Percentiles rank a stretch among this genome's conserved stretches.
phyloP scores from a whole-genome alignment of 2,329 filamentous ascomycete species.

The Aspergillus pseudotamarii region DNA sequence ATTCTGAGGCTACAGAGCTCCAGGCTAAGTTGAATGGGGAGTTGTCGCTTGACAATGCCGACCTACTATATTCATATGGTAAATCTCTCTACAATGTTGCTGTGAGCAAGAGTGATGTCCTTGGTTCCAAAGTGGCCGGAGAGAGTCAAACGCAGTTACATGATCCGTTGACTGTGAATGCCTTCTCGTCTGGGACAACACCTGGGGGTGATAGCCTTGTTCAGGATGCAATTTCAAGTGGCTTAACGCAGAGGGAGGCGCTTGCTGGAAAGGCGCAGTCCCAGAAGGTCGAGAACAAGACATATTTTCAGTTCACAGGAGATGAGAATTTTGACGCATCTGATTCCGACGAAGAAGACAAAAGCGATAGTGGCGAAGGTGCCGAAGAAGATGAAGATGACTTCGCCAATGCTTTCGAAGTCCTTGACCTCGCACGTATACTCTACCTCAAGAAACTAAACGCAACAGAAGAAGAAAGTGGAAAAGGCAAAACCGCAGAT shows the following conservation, averaged over 20 bases:
- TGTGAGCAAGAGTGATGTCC: slow-evolving; percentile 89
- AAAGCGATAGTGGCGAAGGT: slow-evolving; percentile 47
- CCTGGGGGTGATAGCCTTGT: slow-evolving; percentile 25
- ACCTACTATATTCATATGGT: slow-evolving; percentile 92
- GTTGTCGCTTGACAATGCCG: slow-evolving; percentile 85
- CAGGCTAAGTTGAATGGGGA: slow-evolving; percentile 93
- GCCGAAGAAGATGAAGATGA: slow-evolving; percentile 66
- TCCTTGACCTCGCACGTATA: slow-evolving; percentile 64
- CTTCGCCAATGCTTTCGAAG: slow-evolving; percentile 65
- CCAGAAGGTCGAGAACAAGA: slow-evolving; percentile 47
- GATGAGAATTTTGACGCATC: slow-evolving; percentile 91
- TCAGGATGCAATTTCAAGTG: slow-evolving; percentile 30
- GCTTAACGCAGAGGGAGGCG: slow-evolving; percentile 19
- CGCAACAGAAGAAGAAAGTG: slow-evolving; percentile 47
- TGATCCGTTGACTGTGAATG: slow-evolving; percentile 45
- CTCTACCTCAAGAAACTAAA: slow-evolving; percentile 61
- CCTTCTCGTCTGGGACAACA: slow-evolving; percentile 29
- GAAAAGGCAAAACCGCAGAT: slow-evolving; percentile 53
- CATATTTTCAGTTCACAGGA: slow-evolving; percentile 87
- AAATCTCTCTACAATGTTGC: slow-evolving; percentile 92
- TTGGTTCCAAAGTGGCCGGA: slow-evolving; percentile 75
- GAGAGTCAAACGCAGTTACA: slow-evolving; percentile 59
- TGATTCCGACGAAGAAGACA: slow-evolving; percentile 58
- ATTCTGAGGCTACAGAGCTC: slow-evolving; percentile 83
- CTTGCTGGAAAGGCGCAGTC: slow-evolving; percentile 19